A percentile compares a stretch with the other conserved stretches of the same genome.
Evolutionary conservation across 805 yeast genomes (phyloP).

Genomic region (Sugiyamaella floridensis): DNA sequence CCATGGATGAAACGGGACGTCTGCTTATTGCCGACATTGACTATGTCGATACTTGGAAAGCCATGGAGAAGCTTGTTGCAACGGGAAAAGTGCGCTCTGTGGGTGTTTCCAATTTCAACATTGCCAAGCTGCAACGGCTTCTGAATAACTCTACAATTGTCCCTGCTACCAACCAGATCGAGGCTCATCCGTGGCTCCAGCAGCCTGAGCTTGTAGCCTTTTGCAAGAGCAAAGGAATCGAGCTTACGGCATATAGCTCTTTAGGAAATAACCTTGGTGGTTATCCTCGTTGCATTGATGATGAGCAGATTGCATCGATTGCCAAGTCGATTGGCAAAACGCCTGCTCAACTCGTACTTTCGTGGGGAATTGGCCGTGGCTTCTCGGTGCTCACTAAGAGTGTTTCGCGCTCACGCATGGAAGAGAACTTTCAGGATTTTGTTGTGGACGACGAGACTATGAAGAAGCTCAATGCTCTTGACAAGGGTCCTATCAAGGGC

Average conservation of each 20-base stretch:
- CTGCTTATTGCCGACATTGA: conserved; percentile 7
- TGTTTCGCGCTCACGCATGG: conserved; percentile 29
- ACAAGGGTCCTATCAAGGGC: not conserved
- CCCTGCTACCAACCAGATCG: conserved; percentile 73
- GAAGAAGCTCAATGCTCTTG: too few relatives aligned
- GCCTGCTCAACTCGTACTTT: conserved; percentile 58
- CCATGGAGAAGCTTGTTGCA: conserved; percentile 51
- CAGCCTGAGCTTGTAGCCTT: conserved; percentile 38
- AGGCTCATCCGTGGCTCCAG: conserved; percentile 60
- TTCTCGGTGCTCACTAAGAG: conserved; percentile 74
- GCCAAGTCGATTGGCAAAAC: conserved; percentile 48
- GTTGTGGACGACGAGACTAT: not conserved
- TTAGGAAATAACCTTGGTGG: conserved; percentile 29
- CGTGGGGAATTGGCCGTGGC: conserved; percentile 76
- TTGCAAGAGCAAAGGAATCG: conserved; percentile 41
- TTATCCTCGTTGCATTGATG: conserved; percentile 37
- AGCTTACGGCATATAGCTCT: conserved; percentile 58
- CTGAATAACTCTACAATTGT: conserved; percentile 41
- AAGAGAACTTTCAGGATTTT: conserved; percentile 1
- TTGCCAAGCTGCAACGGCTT: conserved; percentile 44
- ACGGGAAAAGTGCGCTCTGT: conserved; percentile 46
- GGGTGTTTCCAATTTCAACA: conserved; percentile 72
- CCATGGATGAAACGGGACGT: conserved; percentile 25
- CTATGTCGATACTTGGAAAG: conserved; percentile 49
- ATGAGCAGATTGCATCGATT: conserved; percentile 45